A percentile compares a stretch with the other conserved stretches of the same genome.
Conservation (phyloP, 768 basidiomycete species). For the Leccinum uliginosum region DNA sequence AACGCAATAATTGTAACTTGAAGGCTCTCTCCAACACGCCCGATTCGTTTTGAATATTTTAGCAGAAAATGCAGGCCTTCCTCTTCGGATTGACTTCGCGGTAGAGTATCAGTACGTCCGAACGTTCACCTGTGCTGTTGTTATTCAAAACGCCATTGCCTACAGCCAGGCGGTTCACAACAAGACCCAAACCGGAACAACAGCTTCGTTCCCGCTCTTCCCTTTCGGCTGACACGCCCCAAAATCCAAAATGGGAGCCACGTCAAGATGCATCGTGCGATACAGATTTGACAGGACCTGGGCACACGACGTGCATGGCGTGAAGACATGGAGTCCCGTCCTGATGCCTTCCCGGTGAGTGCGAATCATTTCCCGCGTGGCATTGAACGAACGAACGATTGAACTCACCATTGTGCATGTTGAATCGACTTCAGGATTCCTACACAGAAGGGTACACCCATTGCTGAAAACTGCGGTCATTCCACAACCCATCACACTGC, state of each 20-base stretch:
- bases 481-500: conserved; percentile 59
- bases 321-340: conserved; percentile 40
- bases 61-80: conserved; percentile 97
- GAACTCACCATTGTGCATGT: conserved; percentile 16
- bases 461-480: conserved; percentile 55
- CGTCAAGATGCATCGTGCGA: too few relatives aligned
- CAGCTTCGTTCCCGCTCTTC: conserved; percentile 18
- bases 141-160: too few relatives aligned
- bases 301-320: conserved; percentile 30
- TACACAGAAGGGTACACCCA: conserved; percentile 37
- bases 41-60: conserved; percentile 82
- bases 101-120: too few relatives aligned
- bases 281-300: too few relatives aligned
- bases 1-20: conserved; percentile 94
- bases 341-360: conserved; percentile 30
- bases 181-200: background rate
- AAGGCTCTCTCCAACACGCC: conserved; percentile 84
- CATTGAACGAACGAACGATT: too few relatives aligned
- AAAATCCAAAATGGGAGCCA: conserved; percentile 41
- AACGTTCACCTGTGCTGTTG: background rate
- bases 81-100: too few relatives aligned
- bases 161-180: conserved; percentile 5
- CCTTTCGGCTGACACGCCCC: conserved; percentile 34
- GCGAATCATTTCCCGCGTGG: too few relatives aligned
- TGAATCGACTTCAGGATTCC: conserved; percentile 19